Evolutionary conservation across 2,329 filamentous ascomycete genomes (phyloP).

Genomic region (Claviceps fusiformis): DNA sequence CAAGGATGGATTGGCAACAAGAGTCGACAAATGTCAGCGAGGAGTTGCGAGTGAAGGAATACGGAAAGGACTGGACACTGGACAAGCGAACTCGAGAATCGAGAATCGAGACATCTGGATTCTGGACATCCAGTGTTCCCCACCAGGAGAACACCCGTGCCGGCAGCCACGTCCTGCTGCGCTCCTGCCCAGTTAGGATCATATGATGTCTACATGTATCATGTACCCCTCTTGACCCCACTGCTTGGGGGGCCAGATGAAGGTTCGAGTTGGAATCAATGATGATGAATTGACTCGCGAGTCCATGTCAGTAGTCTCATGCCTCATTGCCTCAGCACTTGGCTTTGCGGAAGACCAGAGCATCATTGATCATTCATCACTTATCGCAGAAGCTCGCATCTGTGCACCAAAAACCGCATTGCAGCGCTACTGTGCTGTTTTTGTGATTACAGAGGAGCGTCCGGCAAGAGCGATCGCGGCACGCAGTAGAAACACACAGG

Average conservation of each 20-base stretch:
- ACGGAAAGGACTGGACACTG: not conserved
- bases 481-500: not conserved
- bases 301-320: no score
- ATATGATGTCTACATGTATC: not conserved
- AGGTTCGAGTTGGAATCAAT: not conserved
- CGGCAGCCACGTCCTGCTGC: not conserved
- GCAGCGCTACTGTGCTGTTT: not conserved
- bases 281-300: not conserved
- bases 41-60: not conserved
- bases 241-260: not conserved
- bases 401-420: not conserved
- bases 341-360: not conserved
- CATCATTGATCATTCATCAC: not conserved
- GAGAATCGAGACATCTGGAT: not conserved
- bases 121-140: not conserved
- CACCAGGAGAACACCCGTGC: not conserved
- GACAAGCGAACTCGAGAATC: no score
- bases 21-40: not conserved
- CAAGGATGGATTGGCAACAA: not conserved
- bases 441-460: not conserved
- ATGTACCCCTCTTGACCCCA: not conserved
- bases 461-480: not conserved
- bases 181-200: not conserved
- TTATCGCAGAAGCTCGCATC: not conserved
- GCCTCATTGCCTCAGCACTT: not conserved